Evolutionary conservation across 148 eudicot genomes (phyloP), one percentile per base, ranked within the genome.

Genomic region (Polygonum maritimum): DNA sequence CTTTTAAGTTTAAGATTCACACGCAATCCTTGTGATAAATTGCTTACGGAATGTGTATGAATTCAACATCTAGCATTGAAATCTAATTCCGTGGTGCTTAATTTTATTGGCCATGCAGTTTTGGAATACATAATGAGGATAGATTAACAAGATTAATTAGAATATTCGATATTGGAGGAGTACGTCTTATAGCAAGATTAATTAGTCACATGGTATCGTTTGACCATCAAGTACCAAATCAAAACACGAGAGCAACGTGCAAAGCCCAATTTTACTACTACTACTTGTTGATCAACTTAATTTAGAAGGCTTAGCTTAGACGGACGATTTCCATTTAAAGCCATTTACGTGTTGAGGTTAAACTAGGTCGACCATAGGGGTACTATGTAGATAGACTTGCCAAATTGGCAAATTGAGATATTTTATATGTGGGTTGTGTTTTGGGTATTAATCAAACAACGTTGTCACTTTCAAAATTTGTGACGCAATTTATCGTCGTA

Each of bases 181-280:
- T 49, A 4, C 31, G 31, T 26, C 31, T 26, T 26, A 13, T 14
- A 49, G 13, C n/a, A 44, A 44, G 26, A 54, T 65, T 35, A 65
- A 54, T 65, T 65, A 65, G 71, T 19, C 71, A 65, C 18, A 16
- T 3, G 54, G n/a, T 15, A 13, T 8, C 44, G 69, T 62, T 62
- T 62, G 69, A 62, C 69, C 16, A 62, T 2, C 18, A 7, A 62
- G 69, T 33, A 36, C 19, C 19, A 36, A 65, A 65, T 65, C 71
- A 36, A 65, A 65, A 36, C 71, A 65, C 41, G 71, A 65, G 71
- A 14, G 39, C 41, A 65, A 65, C 38, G 71, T 65, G 71, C 41
- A 41, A 65, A 65, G 35, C 31, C 14, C 71, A 65, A 65, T 35
- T 65, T 65, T 65, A 65, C 71, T 14, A 65, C 69, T 33, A 62